These are phyloP conservation scores for Lizonia empirigonia DNA, from an alignment of 2,329 filamentous ascomycete genomes.

Conservation along the genomic window DNA sequence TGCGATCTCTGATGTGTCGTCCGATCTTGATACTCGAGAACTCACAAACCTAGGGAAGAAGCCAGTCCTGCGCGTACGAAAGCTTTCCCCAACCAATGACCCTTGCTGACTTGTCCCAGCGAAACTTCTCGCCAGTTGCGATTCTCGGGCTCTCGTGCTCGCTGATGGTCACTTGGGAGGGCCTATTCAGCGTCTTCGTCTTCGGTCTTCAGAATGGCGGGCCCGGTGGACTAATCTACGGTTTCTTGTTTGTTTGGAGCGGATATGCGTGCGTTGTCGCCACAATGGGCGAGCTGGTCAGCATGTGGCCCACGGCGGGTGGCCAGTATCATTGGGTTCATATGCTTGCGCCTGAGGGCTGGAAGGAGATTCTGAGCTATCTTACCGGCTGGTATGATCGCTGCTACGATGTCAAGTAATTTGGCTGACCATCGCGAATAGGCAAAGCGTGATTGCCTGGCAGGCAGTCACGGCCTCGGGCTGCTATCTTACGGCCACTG, in stretches of 20 bases:
- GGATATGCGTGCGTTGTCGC: constrained; percentile 20
- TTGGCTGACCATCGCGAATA: constrained; percentile 31
- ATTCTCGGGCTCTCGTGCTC: constrained; percentile 25
- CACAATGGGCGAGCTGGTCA: constrained; percentile 22
- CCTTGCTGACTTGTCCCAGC: constrained; percentile 3
- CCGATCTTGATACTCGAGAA: constrained; percentile 17
- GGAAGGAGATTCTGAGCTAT: constrained; percentile 3
- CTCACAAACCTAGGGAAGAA: constrained; percentile 18
- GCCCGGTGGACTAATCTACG: constrained; percentile 20
- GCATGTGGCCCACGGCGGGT: constrained; percentile 1
- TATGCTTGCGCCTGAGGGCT: constrained; percentile 41
- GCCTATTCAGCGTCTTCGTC: constrained; percentile 20
- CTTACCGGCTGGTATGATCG: background rate
- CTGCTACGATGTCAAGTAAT: background rate
- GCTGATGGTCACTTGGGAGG: constrained; percentile 28
- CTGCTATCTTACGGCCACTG: constrained; percentile 19
- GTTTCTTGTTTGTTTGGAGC: constrained; percentile 24
- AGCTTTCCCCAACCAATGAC: background rate
- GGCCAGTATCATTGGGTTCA: constrained; percentile 36
- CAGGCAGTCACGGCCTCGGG: constrained; percentile 35
- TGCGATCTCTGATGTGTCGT: background rate
- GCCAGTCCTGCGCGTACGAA: constrained; percentile 8
- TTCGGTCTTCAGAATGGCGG: constrained; percentile 27
- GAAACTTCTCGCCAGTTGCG: constrained; percentile 21
- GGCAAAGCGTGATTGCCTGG: constrained; percentile 47